phyloP scores from a whole-genome alignment of 2,329 filamentous ascomycete genomes.

The Penicillium griseofulvum region DNA sequence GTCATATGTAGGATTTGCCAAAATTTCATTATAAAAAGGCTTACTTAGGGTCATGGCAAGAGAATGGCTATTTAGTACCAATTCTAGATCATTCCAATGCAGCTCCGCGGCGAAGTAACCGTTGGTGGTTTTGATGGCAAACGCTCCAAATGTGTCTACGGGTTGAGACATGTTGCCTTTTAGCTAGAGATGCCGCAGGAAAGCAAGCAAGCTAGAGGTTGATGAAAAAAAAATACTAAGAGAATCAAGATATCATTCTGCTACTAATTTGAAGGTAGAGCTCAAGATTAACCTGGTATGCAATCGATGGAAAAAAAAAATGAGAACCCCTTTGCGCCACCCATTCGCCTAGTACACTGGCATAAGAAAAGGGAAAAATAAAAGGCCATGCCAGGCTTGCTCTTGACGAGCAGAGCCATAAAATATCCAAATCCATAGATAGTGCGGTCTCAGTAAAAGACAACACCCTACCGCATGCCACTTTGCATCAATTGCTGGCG shows the following conservation, averaged over 20 bases:
- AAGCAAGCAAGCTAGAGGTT: neutral
- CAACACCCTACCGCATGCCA: constrained; percentile 32
- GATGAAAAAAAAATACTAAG: neutral
- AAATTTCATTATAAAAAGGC: no score
- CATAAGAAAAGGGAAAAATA: constrained; percentile 1
- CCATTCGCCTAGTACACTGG: constrained; percentile 13
- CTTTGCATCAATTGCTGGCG: constrained; percentile 60
- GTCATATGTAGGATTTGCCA: neutral
- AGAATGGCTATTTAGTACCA: neutral
- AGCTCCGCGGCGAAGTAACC: neutral
- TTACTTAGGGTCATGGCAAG: neutral
- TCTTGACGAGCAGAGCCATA: neutral
- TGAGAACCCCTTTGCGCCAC: constrained; percentile 13
- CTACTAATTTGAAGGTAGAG: constrained; percentile 1
- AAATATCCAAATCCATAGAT: neutral
- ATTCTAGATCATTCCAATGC: no score
- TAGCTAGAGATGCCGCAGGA: neutral
- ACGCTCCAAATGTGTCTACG: neutral
- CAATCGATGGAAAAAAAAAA: constrained; percentile 9
- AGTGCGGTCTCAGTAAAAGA: neutral
- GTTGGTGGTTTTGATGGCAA: neutral
- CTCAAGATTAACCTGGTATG: constrained; percentile 10
- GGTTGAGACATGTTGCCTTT: neutral
- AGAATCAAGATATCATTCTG: neutral
- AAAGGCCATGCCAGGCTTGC: neutral